Base-by-base conservation (phyloP, 495 filamentous ascomycete species). In the Aspergillus funiculosus region DNA sequence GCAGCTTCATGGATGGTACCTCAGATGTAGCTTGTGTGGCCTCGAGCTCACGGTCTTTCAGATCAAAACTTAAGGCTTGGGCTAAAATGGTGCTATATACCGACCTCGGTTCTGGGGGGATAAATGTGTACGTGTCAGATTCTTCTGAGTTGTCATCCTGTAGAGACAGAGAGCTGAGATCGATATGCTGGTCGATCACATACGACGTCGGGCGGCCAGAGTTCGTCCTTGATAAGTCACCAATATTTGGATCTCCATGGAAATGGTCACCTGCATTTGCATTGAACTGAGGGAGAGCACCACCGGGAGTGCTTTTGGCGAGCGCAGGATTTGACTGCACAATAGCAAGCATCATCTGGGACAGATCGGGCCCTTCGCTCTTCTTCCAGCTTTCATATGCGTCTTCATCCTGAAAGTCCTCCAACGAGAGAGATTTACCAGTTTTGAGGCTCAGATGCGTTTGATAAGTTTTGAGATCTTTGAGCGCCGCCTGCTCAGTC, bases 391-490 rank as follows among this genome's bases (percentile, higher is more conserved):
- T 68, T 44, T 94, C 84, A 63, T 87, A 97, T 5, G 83, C 87
- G 39, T 95, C 92, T 27, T 96, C 89, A 14, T 84, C 63, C 45
- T 95, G 86, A 60, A 99, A 99, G 59, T 97, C 91, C 35, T 87
- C 82, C 52, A 76, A 81, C 38, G 81, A 77, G 37, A 97, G 60
- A 0, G 89, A 89, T 51, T 83, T 84, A 29, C 75, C 78, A 48
- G 85, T 86, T 53, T 91, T 82, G 15, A 87, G 70, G 56, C 82
- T 89, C 21, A 99, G 71, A 50, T 89, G 82, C 56, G 86, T 81
- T 61, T 94, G 92, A 58, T 97, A 99, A 15, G 83, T 72, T 62
- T 97, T 99, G 52, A 95, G 74, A 61, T 99, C 94, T 47, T 83
- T 81, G 39, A 99, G 66, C 6, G 90, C 90, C 22, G 89, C 86